Conservation (phyloP, 2,329 filamentous ascomycete species). For the Escovopsis sp. region DNA sequence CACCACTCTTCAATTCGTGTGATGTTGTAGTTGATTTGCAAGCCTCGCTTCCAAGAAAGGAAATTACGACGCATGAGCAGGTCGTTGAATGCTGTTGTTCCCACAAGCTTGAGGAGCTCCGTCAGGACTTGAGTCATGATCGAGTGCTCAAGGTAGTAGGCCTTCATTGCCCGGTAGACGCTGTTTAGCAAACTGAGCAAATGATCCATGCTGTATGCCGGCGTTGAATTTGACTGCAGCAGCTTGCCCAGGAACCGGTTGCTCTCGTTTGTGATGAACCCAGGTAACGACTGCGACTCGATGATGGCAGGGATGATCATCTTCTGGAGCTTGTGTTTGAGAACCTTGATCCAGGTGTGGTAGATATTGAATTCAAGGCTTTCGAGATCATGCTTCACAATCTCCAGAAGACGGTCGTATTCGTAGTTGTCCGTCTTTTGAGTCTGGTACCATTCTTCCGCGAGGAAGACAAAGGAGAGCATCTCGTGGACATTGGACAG, state of each 20-base stretch:
- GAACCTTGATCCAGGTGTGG: conserved; percentile 99
- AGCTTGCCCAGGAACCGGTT: conserved; percentile 97
- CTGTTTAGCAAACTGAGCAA: conserved; percentile 89
- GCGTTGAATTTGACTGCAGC: conserved; percentile 73
- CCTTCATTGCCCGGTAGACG: conserved; percentile 97
- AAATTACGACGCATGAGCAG: conserved; percentile 96
- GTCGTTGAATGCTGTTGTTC: conserved; percentile 97
- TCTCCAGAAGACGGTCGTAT: conserved; percentile 92
- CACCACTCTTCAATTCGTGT: conserved; percentile 99
- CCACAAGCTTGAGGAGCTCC: conserved; percentile 81
- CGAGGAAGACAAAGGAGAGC: conserved; percentile 97
- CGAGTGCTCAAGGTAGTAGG: conserved; percentile 89
- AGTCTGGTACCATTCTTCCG: conserved; percentile 98
- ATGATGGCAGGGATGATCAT: conserved; percentile 99
- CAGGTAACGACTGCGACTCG: conserved; percentile 92
- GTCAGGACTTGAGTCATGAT: conserved; percentile 95
- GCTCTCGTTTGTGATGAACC: conserved; percentile 97
- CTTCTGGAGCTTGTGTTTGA: conserved; percentile 98
- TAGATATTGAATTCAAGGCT: conserved; percentile 99
- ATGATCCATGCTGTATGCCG: conserved; percentile 99
- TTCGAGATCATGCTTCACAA: conserved; percentile 97
- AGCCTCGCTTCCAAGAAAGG: conserved; percentile 95
- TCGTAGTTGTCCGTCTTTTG: conserved; percentile 99
- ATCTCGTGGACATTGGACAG: conserved; percentile 98
- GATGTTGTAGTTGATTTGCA: conserved; percentile 99